phyloP scores from a whole-genome alignment of 441 rosid species.

The Hura crepitans region DNA sequence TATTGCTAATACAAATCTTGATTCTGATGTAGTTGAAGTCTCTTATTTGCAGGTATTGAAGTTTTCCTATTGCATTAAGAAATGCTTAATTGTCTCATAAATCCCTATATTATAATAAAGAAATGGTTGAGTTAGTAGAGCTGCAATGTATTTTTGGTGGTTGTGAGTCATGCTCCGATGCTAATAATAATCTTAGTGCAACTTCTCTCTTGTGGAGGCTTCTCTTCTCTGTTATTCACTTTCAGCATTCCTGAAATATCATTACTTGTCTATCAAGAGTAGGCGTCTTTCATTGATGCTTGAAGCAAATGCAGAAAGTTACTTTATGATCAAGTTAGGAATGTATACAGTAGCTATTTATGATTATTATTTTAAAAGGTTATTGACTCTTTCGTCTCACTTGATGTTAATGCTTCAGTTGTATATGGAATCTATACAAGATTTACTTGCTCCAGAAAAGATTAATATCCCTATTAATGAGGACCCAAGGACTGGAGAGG shows the following conservation, averaged over 20 bases:
- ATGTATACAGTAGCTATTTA: background rate
- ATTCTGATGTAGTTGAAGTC: constrained; percentile 61
- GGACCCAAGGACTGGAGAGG: constrained; percentile 78
- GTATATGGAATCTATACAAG: constrained; percentile 89
- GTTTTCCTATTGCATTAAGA: constrained; percentile 3
- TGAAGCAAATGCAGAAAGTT: background rate
- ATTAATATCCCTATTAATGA: constrained; percentile 62
- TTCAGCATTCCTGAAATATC: background rate
- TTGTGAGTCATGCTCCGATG: background rate
- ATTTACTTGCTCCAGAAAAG: constrained; percentile 81
- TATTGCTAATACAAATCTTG: constrained; percentile 39
- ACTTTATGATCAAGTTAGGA: background rate
- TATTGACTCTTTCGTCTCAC: background rate
- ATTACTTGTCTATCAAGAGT: background rate
- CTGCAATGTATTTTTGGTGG: background rate
- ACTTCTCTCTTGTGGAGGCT: background rate
- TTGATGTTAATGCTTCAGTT: constrained; percentile 40
- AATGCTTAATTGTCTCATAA: background rate
- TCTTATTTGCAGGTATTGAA: constrained; percentile 78
- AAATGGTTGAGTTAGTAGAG: background rate
- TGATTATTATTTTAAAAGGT: background rate
- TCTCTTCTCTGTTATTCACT: constrained; percentile 9
- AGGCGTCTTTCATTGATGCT: constrained; percentile 13
- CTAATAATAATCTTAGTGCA: background rate
- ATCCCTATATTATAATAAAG: constrained; percentile 3